These are phyloP conservation scores for Boletellus ananas DNA, from an alignment of 768 basidiomycete genomes.

Conservation along the genomic window DNA sequence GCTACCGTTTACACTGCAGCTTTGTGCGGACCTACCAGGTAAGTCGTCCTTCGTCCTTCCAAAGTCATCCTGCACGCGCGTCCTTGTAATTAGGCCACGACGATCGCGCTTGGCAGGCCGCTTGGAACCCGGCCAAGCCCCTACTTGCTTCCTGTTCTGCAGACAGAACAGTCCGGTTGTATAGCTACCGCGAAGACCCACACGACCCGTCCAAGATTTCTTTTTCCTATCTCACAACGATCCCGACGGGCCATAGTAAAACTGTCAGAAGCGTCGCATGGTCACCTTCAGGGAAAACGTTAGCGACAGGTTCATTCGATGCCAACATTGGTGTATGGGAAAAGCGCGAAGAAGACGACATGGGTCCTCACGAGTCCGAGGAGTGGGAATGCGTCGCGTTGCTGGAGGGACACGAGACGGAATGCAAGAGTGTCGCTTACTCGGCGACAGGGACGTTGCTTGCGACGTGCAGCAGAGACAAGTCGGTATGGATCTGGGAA, in stretches of 20 bases:
- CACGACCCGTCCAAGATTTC: conserved; percentile 24
- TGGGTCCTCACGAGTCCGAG: conserved; percentile 30
- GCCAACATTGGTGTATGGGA: conserved; percentile 92
- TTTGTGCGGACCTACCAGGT: conserved; percentile 26
- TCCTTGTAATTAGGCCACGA: conserved; percentile 53
- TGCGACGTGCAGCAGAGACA: conserved; percentile 95
- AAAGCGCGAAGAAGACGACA: conserved; percentile 48
- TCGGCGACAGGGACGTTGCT: conserved; percentile 70
- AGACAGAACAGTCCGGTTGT: conserved; percentile 88
- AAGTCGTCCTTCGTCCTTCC: not conserved
- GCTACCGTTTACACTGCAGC: conserved; percentile 17
- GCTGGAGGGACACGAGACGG: conserved; percentile 93
- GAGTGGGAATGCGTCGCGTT: conserved; percentile 89
- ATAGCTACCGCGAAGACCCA: conserved; percentile 49
- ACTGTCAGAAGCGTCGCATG: conserved; percentile 86
- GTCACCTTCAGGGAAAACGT: conserved; percentile 79
- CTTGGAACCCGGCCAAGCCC: conserved; percentile 83
- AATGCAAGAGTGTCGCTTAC: conserved; percentile 91
- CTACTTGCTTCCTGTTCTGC: conserved; percentile 91
- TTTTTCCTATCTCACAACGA: conserved; percentile 55
- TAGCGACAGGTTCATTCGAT: conserved; percentile 94
- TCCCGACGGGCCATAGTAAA: conserved; percentile 81
- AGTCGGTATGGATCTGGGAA: conserved; percentile 99
- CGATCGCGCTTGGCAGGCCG: conserved; percentile 82
- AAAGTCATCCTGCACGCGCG: not conserved